Conservation (phyloP, 805 yeast species). For the Pichia deserticola region DNA sequence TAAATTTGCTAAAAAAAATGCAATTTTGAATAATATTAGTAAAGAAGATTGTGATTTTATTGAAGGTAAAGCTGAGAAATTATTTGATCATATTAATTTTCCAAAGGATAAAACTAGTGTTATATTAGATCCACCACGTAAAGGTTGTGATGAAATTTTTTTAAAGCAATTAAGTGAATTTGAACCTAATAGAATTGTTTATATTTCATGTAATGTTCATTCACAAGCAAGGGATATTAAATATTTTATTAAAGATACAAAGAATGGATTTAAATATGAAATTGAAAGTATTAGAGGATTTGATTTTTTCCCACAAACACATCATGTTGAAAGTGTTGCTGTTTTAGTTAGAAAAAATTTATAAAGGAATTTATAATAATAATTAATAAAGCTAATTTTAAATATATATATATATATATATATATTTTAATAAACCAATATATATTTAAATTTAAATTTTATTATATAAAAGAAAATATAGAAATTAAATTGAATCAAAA, state of each 20-base stretch:
- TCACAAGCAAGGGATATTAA: slow-evolving; percentile 94
- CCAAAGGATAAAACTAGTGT: slow-evolving; percentile 77
- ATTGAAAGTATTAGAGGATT: slow-evolving; percentile 87
- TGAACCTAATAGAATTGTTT: slow-evolving; percentile 81
- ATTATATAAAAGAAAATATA: neutral
- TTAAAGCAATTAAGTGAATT: slow-evolving; percentile 78
- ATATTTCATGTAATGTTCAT: slow-evolving; percentile 94
- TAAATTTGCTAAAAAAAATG: slow-evolving; percentile 77
- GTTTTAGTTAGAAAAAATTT: slow-evolving; percentile 25
- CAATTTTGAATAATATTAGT: slow-evolving; percentile 57
- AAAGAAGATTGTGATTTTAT: slow-evolving; percentile 68
- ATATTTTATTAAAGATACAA: slow-evolving; percentile 64
- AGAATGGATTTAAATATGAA: slow-evolving; percentile 52
- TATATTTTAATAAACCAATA: neutral
- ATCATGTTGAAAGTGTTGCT: slow-evolving; percentile 51
- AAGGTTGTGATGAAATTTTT: slow-evolving; percentile 89
- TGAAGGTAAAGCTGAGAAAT: slow-evolving; percentile 87
- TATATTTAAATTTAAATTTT: neutral
- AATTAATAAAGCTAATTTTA: no score
- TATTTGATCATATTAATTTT: slow-evolving; percentile 71
- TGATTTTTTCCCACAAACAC: slow-evolving; percentile 77
- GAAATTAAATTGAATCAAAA: neutral
- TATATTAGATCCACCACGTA: slow-evolving; percentile 94
- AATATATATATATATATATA: neutral
- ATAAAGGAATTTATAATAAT: no score